These are phyloP conservation scores for Elsinoe necatrix DNA, from an alignment of 2,329 filamentous ascomycete genomes.

Conservation along the genomic window DNA sequence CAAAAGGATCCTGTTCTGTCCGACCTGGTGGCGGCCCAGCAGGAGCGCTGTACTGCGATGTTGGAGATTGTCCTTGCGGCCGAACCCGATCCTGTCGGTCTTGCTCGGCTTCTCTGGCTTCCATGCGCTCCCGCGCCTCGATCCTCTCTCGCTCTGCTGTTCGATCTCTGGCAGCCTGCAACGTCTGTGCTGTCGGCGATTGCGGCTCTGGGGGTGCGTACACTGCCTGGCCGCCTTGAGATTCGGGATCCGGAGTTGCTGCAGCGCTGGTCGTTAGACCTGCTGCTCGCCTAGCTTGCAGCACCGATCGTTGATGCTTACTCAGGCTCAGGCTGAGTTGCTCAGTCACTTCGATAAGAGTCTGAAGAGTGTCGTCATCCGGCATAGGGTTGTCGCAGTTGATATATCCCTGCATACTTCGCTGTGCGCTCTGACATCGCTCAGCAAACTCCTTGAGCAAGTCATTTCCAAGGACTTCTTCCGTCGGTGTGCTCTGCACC, in stretches of 20 bases:
- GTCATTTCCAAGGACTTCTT: constrained; percentile 73
- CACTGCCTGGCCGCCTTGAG: constrained; percentile 8
- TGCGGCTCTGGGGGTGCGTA: constrained; percentile 5
- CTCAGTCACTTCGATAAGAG: constrained; percentile 89
- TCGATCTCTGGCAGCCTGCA: constrained; percentile 10
- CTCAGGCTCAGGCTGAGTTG: constrained; percentile 74
- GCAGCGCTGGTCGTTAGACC: constrained; percentile 19
- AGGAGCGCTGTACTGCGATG: background rate
- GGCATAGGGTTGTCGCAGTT: constrained; percentile 66
- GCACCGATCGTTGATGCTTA: constrained; percentile 72
- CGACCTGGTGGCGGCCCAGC: constrained; percentile 7
- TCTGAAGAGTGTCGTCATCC: constrained; percentile 90
- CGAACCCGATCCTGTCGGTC: background rate
- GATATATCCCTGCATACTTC: constrained; percentile 81
- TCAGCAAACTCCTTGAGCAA: constrained; percentile 86
- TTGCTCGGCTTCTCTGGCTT: constrained; percentile 5
- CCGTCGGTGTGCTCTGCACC: constrained; percentile 70
- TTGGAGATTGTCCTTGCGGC: background rate
- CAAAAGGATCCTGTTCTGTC: constrained; percentile 11
- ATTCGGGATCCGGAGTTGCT: constrained; percentile 21
- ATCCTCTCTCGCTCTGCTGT: constrained; percentile 4
- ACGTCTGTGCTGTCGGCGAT: background rate
- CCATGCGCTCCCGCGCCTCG: constrained; percentile 9
- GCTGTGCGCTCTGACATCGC: constrained; percentile 70
- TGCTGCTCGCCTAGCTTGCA: constrained; percentile 45